Evolutionary conservation across 2,329 filamentous ascomycete species (phyloP).

Genomic region (Fusarium nygamai): DNA sequence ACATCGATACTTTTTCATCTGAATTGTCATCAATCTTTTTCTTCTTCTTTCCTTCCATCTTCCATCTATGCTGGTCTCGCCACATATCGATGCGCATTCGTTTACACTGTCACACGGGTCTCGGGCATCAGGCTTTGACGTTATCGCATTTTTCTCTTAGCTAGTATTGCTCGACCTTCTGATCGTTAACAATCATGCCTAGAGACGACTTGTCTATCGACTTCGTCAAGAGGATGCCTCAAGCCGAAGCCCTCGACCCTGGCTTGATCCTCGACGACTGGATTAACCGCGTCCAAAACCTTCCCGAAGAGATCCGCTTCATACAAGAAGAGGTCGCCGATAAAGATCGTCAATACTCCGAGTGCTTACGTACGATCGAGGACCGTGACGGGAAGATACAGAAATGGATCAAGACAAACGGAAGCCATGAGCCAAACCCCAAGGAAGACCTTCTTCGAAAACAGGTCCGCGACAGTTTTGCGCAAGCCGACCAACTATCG

Average conservation of each 20-base stretch:
- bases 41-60: conserved; percentile 19
- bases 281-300: conserved; percentile 77
- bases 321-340: conserved; percentile 84
- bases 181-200: conserved; percentile 72
- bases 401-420: conserved; percentile 82
- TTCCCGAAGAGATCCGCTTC: conserved; percentile 84
- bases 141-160: conserved; percentile 35
- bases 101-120: conserved; percentile 30
- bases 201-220: conserved; percentile 79
- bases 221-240: conserved; percentile 73
- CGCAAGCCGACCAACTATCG: conserved; percentile 74
- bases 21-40: conserved; percentile 17
- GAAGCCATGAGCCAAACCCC: conserved; percentile 77
- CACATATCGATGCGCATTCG: conserved; percentile 18
- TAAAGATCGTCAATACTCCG: conserved; percentile 78
- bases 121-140: conserved; percentile 27
- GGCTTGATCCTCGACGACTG: conserved; percentile 82
- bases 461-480: conserved; percentile 74
- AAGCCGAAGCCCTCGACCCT: conserved; percentile 69
- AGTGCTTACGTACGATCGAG: conserved; percentile 74
- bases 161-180: conserved; percentile 39
- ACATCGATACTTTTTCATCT: conserved; percentile 29
- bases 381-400: conserved; percentile 80
- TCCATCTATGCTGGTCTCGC: conserved; percentile 11
- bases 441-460: conserved; percentile 76